phyloP scores from a whole-genome alignment of 176 grass and related monocot species.

The Eleusine indica region DNA sequence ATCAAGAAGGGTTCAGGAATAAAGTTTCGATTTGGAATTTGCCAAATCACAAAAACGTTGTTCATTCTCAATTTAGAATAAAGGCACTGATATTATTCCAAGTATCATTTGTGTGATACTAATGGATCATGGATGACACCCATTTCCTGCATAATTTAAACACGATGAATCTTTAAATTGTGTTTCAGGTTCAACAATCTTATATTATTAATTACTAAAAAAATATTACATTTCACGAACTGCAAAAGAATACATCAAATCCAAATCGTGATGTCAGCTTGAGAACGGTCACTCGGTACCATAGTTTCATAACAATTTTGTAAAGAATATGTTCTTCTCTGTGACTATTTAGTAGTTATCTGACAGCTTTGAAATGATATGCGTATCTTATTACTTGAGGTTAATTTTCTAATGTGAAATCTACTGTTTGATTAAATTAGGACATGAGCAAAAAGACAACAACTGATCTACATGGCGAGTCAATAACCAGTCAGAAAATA shows the following conservation, averaged over 20 bases:
- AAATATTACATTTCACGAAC: neutral
- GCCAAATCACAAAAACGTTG: neutral
- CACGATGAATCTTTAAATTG: neutral
- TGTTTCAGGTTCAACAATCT: neutral
- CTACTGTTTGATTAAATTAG: neutral
- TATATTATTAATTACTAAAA: neutral
- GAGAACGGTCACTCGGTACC: neutral
- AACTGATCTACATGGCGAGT: neutral
- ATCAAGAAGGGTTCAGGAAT: neutral
- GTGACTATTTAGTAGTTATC: neutral
- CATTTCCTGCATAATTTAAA: constrained; percentile 1
- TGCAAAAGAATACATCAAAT: too few species aligned
- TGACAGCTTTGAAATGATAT: neutral
- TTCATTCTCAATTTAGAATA: neutral
- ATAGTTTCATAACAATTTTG: neutral
- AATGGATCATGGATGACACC: neutral
- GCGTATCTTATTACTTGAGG: neutral
- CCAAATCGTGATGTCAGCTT: neutral
- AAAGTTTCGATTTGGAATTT: neutral
- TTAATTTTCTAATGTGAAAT: neutral
- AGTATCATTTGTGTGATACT: neutral
- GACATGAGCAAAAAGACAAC: neutral
- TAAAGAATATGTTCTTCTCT: neutral
- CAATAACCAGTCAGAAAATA: neutral
- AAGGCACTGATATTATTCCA: neutral